These are phyloP conservation scores for Acacia pycnantha DNA, from an alignment of 331 rosid species.

Conservation along the genomic window DNA sequence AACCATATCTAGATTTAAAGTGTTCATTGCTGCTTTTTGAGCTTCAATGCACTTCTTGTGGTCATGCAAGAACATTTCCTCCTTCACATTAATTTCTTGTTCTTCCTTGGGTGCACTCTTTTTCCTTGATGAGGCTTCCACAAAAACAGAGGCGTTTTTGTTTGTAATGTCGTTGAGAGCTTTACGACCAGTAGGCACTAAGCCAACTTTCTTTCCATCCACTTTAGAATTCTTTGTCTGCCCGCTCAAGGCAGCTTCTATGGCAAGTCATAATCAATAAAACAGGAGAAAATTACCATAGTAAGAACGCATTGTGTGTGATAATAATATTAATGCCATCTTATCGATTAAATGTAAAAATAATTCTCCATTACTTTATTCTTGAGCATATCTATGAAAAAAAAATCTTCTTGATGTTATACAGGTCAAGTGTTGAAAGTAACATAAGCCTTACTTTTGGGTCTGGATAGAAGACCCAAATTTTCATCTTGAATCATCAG, in stretches of 20 bases:
- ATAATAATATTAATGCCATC: neutral
- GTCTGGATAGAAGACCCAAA: conserved; percentile 34
- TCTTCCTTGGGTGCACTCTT: conserved; percentile 42
- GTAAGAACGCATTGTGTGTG: neutral
- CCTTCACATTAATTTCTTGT: conserved; percentile 45
- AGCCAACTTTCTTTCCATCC: conserved; percentile 39
- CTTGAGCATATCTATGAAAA: neutral
- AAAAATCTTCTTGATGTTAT: neutral
- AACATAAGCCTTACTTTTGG: conserved; percentile 33
- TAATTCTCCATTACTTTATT: too few species aligned
- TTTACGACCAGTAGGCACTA: conserved; percentile 35
- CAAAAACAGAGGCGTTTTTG: conserved; percentile 28
- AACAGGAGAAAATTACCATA: neutral
- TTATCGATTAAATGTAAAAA: neutral
- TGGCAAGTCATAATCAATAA: neutral
- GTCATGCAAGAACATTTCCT: conserved; percentile 57
- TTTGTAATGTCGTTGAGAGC: conserved; percentile 61
- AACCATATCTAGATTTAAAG: conserved; percentile 39
- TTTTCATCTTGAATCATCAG: conserved; percentile 50
- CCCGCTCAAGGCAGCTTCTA: conserved; percentile 33
- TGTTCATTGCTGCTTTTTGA: conserved; percentile 23
- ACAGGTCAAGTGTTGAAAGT: neutral
- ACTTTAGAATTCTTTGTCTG: conserved; percentile 34
- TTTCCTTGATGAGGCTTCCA: conserved; percentile 37
- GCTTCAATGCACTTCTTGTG: conserved; percentile 51